A percentile compares a stretch with the other conserved stretches of the same genome.
These are phyloP conservation scores for Fusarium sp. DNA, from an alignment of 2,329 filamentous ascomycete species.

Conservation along the genomic window DNA sequence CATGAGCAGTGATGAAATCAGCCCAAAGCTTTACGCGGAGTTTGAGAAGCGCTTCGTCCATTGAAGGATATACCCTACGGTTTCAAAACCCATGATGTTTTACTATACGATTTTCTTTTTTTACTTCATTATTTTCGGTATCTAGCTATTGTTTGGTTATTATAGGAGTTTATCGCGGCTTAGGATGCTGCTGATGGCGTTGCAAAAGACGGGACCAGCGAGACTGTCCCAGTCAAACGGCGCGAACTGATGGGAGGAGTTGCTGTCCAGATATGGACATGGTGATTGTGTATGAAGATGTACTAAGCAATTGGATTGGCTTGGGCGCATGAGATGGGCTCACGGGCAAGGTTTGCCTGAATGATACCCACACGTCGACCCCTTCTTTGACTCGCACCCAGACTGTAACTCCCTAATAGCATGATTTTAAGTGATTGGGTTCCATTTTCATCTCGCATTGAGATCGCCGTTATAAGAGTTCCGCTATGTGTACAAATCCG, in stretches of 20 bases:
- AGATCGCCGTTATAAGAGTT: constrained; percentile 14
- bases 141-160: constrained; percentile 20
- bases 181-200: constrained; percentile 44
- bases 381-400: constrained; percentile 17
- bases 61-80: constrained; percentile 37
- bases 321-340: constrained; percentile 19
- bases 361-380: constrained; percentile 38
- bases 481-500: constrained; percentile 35
- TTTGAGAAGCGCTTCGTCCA: constrained; percentile 80
- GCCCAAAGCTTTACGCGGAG: constrained; percentile 86
- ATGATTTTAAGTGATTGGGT: constrained; percentile 12
- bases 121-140: constrained; percentile 28
- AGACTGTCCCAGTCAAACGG: constrained; percentile 25
- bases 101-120: constrained; percentile 28
- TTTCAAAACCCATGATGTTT: constrained; percentile 26
- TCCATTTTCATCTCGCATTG: constrained; percentile 20
- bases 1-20: constrained; percentile 94
- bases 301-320: constrained; percentile 8
- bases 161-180: constrained; percentile 46
- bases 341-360: constrained; percentile 11
- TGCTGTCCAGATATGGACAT: constrained; percentile 19
- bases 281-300: constrained; percentile 21
- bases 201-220: constrained; percentile 32
- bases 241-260: constrained; percentile 28
- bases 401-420: background rate